Base-by-base conservation (phyloP, 179 eudicot species). In the Actinidia polygama region DNA sequence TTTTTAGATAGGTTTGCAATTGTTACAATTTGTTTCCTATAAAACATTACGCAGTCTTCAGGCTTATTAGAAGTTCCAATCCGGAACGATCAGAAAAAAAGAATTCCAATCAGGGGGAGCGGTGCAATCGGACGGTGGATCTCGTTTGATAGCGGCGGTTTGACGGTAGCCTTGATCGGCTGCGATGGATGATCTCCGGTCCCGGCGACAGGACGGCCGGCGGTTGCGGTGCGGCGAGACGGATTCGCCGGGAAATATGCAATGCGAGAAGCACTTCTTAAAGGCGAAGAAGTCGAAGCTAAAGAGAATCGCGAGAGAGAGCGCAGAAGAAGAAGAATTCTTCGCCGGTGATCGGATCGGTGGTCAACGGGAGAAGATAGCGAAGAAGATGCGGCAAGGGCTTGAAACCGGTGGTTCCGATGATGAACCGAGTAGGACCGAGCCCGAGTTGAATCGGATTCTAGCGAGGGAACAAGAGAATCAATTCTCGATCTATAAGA, bases 381-480 rank as follows among this genome's bases (percentile, higher is more conserved):
- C 64, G 64, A 75, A 30, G 64, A 75, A 53, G 10, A n/a, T 7
- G 44, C 26, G 0, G 46, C 3, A 11, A 67, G 72, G 72, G 44
- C 14, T 40, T 69, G 30, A 4, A 51, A 55, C 18, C 1, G 18
- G 58, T 10, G 10, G 77, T 50, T 73, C 77, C 30, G 77, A 10
- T 73, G 55, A 23, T 49, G 75, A 72, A 18, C 55, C 75, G 55
- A 19, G 78, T 7, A 24, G 26, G 78, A 23, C 62, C 23, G 49
- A 18, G 64, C 26, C 4, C 14, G 62, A 30, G 14, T 75, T 57
- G 79, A 75, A 53, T 21, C 44, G 59, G 55, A 21, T 71, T n/a
- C 24, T n/a, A 55, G 75, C 10, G 55, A 47, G 49, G 47, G 75
- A 71, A 71, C 75, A 71, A 21, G 54, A 24, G 59, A 50, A 73